Evolutionary conservation across 108 stramenopile genomes (phyloP).

Genomic region (Nitzschia sp.): DNA sequence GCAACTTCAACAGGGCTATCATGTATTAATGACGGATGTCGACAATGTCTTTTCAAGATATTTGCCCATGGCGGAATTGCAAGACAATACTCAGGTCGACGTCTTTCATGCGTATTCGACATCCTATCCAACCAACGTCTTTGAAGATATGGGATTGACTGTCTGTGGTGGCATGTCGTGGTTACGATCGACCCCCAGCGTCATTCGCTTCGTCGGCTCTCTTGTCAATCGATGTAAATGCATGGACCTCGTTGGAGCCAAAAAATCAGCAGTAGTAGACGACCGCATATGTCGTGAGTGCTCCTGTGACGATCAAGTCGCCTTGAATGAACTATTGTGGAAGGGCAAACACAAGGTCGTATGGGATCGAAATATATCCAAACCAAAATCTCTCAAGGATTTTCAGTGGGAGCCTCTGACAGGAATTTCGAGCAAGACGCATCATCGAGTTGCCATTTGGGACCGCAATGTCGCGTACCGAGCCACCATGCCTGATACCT

Average conservation of each 20-base stretch:
- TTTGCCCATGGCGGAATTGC: conserved; percentile 23
- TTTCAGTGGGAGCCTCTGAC: conserved; percentile 28
- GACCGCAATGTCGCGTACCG: conserved; percentile 56
- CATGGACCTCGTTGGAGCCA: background rate
- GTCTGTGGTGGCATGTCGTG: conserved; percentile 54
- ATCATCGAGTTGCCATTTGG: conserved; percentile 52
- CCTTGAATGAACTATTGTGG: conserved; percentile 43
- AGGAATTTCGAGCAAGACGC: conserved; percentile 39
- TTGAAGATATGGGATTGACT: conserved; percentile 38
- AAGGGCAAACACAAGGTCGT: conserved; percentile 24
- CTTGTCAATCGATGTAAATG: conserved; percentile 35
- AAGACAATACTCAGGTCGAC: conserved; percentile 24
- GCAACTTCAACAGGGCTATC: conserved; percentile 34
- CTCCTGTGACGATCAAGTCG: conserved; percentile 57
- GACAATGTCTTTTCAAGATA: conserved; percentile 49
- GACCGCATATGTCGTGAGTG: conserved; percentile 10
- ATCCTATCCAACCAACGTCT: conserved; percentile 34
- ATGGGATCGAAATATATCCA: conserved; percentile 16
- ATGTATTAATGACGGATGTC: conserved; percentile 48
- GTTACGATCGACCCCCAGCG: conserved; percentile 30
- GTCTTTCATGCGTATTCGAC: conserved; percentile 48
- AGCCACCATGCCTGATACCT: conserved; percentile 27
- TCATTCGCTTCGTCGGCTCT: conserved; percentile 33
- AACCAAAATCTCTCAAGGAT: background rate
- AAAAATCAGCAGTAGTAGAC: background rate